phyloP scores from a whole-genome alignment of 78 protist species.

The Guillardia theta region DNA sequence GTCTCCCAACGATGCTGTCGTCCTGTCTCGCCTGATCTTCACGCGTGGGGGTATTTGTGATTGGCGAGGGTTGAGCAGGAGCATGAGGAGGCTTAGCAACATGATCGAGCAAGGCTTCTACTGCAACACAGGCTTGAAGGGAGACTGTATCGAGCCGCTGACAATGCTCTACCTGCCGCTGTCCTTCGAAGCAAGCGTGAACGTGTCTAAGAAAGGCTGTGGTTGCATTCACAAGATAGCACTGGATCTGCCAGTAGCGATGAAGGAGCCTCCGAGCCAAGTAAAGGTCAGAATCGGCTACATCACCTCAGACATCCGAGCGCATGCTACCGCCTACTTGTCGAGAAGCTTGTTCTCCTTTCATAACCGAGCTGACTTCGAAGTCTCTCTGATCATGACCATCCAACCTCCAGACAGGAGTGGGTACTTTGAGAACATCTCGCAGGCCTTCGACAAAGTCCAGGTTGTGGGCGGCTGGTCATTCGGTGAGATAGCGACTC shows the following conservation, averaged over 20 bases:
- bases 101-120: not conserved
- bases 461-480: not conserved
- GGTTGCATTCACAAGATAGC: not conserved
- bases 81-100: not conserved
- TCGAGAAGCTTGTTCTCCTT: not conserved
- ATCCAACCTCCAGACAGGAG: not conserved
- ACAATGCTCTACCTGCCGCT: not conserved
- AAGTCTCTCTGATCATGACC: not conserved
- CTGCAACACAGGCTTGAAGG: constrained; percentile 7
- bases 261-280: not conserved
- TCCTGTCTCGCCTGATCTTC: not conserved
- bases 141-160: constrained; percentile 35
- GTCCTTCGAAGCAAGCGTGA: not conserved
- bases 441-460: not conserved
- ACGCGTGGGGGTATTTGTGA: not conserved
- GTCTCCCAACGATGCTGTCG: not conserved
- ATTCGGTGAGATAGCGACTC: not conserved
- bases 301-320: not conserved
- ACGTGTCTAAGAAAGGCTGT: not conserved
- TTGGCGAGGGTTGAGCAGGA: not conserved
- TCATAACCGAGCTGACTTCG: not conserved
- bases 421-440: not conserved
- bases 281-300: not conserved
- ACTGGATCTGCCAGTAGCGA: not conserved
- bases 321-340: constrained; percentile 18